phyloP scores from a whole-genome alignment of 306 rosid species.

The Alnus rubra region DNA sequence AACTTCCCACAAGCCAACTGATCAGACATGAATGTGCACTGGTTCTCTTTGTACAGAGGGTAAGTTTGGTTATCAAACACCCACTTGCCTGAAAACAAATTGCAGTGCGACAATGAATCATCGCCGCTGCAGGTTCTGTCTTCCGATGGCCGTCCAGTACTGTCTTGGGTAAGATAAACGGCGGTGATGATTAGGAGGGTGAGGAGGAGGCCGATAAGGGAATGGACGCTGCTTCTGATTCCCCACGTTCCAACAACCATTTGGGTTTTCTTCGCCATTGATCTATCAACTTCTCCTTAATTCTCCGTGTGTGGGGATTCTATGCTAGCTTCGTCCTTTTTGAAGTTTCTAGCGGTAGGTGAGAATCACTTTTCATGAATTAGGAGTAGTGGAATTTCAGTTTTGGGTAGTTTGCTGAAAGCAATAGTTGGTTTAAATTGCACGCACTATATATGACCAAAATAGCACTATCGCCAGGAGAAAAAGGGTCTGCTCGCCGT shows the following conservation, averaged over 20 bases:
- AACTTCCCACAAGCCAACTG: constrained; percentile 87
- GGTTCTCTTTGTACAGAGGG: constrained; percentile 65
- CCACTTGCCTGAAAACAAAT: constrained; percentile 77
- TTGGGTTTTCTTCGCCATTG: constrained; percentile 39
- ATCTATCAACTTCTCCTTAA: constrained; percentile 1
- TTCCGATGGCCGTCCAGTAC: constrained; percentile 7
- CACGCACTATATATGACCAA: neutral
- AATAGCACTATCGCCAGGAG: neutral
- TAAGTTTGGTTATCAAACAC: constrained; percentile 67
- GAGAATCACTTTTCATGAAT: constrained; percentile 35
- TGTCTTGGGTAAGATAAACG: constrained; percentile 51
- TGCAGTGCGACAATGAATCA: constrained; percentile 37
- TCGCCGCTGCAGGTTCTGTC: constrained; percentile 3
- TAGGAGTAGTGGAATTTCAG: constrained; percentile 7
- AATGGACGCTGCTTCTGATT: constrained; percentile 54
- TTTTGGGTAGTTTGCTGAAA: constrained; percentile 44
- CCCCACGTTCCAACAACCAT: constrained; percentile 46
- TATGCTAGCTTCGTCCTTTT: constrained; percentile 38
- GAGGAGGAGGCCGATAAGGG: constrained; percentile 57
- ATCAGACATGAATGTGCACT: constrained; percentile 79
- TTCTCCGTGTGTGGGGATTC: constrained; percentile 6
- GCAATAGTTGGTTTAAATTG: constrained; percentile 26
- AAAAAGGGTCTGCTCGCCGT: too few species aligned
- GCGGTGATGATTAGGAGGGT: constrained; percentile 47
- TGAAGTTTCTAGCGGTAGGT: constrained; percentile 55